phyloP scores from a whole-genome alignment of 305 asterid genomes.

The Fraxinus greggii region DNA sequence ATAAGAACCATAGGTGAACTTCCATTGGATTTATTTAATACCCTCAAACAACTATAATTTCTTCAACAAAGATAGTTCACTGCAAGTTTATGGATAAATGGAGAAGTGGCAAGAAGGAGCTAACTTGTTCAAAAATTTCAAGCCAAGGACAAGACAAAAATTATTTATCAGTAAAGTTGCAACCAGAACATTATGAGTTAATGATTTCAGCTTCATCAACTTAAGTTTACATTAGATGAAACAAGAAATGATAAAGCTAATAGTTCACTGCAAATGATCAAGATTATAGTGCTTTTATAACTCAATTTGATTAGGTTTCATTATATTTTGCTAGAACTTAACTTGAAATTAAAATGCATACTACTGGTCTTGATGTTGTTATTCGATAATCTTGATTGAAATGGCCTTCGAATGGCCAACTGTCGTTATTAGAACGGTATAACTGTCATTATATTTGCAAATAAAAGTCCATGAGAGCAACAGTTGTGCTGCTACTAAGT shows the following conservation, averaged over 20 bases:
- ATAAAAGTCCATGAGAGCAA: too few relatives aligned
- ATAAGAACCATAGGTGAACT: not conserved
- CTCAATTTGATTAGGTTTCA: too few relatives aligned
- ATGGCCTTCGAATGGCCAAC: too few relatives aligned
- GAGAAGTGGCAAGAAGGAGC: not conserved
- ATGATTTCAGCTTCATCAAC: conserved; percentile 14
- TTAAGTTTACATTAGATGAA: not conserved
- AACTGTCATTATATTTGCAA: too few relatives aligned
- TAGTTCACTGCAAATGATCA: too few relatives aligned
- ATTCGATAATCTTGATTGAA: too few relatives aligned
- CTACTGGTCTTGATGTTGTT: too few relatives aligned
- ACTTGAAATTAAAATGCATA: too few relatives aligned
- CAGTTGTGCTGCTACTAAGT: too few relatives aligned
- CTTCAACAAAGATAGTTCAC: not conserved
- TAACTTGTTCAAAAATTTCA: not conserved
- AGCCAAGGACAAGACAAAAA: not conserved
- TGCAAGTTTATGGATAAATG: not conserved
- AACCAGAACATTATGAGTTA: not conserved
- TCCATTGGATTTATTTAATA: not conserved
- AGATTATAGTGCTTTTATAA: too few relatives aligned
- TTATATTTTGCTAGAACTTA: too few relatives aligned
- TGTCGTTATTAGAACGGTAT: too few relatives aligned
- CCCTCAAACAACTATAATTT: not conserved
- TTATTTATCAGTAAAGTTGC: not conserved
- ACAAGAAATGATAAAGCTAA: conserved; percentile 22